Conservation (phyloP, 371 early-diverging fungal species). For the Haplosporangium sp. region DNA sequence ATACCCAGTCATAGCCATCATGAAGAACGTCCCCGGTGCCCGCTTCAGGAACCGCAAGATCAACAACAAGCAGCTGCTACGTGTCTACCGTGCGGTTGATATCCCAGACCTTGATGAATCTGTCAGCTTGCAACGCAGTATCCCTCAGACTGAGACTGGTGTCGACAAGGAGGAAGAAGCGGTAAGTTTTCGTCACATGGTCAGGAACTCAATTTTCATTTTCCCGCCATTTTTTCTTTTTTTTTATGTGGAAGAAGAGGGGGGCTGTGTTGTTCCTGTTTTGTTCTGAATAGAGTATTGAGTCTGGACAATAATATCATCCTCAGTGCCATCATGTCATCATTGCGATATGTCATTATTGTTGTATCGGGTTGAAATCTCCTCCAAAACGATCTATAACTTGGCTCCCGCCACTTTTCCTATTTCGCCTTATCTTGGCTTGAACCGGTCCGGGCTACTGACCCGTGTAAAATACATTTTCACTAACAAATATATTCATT, state of each 20-base stretch:
- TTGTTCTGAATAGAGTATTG: no score
- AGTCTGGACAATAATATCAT: no score
- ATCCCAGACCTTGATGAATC: conserved; percentile 88
- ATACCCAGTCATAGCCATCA: conserved; percentile 3
- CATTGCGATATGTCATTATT: no score
- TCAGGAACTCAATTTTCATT: conserved; percentile 5
- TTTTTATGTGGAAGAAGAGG: background rate
- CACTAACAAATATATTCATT: background rate
- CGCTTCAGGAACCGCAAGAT: conserved; percentile 93
- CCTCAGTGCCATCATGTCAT: no score
- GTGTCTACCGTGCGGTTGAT: conserved; percentile 83
- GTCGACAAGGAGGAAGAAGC: conserved; percentile 81
- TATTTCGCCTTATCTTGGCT: no score
- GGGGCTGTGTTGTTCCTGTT: background rate
- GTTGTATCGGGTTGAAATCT: no score
- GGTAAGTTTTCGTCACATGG: conserved; percentile 55
- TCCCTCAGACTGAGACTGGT: conserved; percentile 78
- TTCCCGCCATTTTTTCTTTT: conserved; percentile 19
- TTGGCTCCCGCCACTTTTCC: no score
- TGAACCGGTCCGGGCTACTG: no score
- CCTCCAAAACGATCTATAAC: no score
- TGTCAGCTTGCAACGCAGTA: conserved; percentile 76
- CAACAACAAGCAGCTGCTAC: conserved; percentile 85
- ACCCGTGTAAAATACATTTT: background rate
- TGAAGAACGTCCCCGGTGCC: conserved; percentile 62